Conservation (phyloP, 352 stramenopile species). For the Elongisporangium anandrum region DNA sequence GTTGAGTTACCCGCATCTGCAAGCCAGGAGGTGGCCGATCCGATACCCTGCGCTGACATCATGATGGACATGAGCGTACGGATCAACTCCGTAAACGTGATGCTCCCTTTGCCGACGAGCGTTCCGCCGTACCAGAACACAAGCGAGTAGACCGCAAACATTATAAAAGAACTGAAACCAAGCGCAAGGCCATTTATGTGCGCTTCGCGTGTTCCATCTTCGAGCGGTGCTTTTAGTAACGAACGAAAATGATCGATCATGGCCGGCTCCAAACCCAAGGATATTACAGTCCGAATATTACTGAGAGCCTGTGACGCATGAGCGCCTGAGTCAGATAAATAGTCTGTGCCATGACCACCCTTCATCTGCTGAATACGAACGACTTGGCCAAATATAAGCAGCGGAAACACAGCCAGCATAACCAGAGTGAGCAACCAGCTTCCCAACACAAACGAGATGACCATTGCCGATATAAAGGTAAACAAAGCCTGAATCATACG, state of each 20-base stretch:
- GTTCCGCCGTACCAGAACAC: conserved; percentile 54
- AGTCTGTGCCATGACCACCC: conserved; percentile 16
- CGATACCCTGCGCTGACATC: conserved; percentile 38
- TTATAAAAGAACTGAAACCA: conserved; percentile 63
- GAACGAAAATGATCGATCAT: conserved; percentile 11
- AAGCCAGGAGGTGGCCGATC: conserved; percentile 16
- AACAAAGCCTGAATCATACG: conserved; percentile 42
- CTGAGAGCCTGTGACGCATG: conserved; percentile 41
- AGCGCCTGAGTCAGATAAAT: conserved; percentile 23
- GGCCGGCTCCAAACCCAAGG: conserved; percentile 21
- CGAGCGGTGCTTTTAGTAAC: conserved; percentile 19
- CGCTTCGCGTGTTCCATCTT: conserved; percentile 10
- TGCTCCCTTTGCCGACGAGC: conserved; percentile 28
- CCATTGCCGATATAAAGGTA: conserved; percentile 22
- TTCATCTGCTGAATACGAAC: conserved; percentile 17
- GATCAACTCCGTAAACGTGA: conserved; percentile 41
- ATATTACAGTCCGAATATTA: conserved; percentile 32
- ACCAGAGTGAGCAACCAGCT: conserved; percentile 62
- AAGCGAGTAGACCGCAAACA: conserved; percentile 36
- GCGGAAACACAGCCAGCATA: conserved; percentile 49
- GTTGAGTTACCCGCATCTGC: conserved; percentile 31
- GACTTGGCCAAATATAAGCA: conserved; percentile 45
- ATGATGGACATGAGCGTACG: conserved; percentile 48
- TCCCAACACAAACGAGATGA: conserved; percentile 36
- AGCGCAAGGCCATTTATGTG: conserved; percentile 28